Base-by-base conservation (phyloP, 352 stramenopile species). In the Globisporangium nodosum region DNA sequence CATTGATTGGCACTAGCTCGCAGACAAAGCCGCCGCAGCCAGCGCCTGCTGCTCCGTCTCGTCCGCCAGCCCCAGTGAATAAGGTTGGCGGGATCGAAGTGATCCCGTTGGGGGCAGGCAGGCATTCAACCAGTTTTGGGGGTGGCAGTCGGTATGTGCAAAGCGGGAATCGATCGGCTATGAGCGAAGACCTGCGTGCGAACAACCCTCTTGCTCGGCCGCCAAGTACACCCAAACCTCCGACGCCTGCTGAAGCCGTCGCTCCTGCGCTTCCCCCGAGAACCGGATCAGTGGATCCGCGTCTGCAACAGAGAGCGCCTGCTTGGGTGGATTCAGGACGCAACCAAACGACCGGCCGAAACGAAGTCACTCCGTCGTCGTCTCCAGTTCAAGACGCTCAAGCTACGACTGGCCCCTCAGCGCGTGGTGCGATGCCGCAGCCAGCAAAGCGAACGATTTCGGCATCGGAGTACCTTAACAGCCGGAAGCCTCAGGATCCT, bases 141-240 rank as follows among this genome's bases (percentile, higher is more conserved):
- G 46, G 60, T 13, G 81, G 81, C 30, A 79, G 81, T 31, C 63
- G 81, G 49, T 91, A 91, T 55, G 77, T 91, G 18, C 74, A 85
- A 40, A 89, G 77, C 33, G 78, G 78, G 43, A 91, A 85, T 54
- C 75, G 78, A 46, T 37, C 27, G 30, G 54, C 65, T 2, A 46
- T 52, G 8, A 33, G 39, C 5, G 59, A 78, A 27, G 63, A 64
- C 4, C 37, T 74, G 0, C 63, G 54, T 21, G n/a, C 21, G 21
- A 51, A n/a, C 46, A 51, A 51, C 11, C 21, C 46, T 3, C 20
- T 51, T 11, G 5, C 18, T 5, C 46, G 24, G 13, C 46, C 46
- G 46, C 21, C 46, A 11, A 40, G 27, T 15, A 16, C 18, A 60
- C 48, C 58, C 54, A 61, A 18, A 21, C 49, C 9, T 0, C 39